Evolutionary conservation across 177 flowering plant species (phyloP).

Genomic region (Vitis hybrid): DNA sequence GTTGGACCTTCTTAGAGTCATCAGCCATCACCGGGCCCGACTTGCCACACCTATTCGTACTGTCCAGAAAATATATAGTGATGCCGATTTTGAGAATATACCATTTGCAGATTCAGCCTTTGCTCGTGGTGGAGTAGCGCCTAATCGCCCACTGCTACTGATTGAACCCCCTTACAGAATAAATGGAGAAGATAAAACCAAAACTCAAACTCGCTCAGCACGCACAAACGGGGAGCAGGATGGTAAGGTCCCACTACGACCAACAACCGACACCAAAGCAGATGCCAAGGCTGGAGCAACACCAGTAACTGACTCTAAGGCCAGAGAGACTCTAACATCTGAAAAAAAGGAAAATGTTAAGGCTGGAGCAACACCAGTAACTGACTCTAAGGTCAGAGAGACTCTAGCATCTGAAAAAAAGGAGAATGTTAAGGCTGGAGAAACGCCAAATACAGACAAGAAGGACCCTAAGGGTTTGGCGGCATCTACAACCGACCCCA

Average conservation of each 20-base stretch:
- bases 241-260: constrained; percentile 23
- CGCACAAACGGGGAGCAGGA: constrained; percentile 53
- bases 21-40: constrained; percentile 94
- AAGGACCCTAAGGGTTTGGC: constrained; percentile 12
- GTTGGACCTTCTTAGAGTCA: constrained; percentile 90
- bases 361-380: constrained; percentile 16
- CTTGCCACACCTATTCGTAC: constrained; percentile 96
- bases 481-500: constrained; percentile 14
- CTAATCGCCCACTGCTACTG: constrained; percentile 60
- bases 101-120: constrained; percentile 61
- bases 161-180: constrained; percentile 74
- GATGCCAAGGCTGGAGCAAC: too few relatives aligned
- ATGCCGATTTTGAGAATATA: constrained; percentile 65
- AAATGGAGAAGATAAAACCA: constrained; percentile 71
- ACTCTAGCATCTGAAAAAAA: constrained; percentile 16
- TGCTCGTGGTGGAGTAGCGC: constrained; percentile 34
- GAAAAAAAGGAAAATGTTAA: constrained; percentile 34
- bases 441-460: constrained; percentile 22
- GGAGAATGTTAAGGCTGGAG: constrained; percentile 23
- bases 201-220: constrained; percentile 46
- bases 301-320: constrained; percentile 20
- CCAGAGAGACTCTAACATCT: constrained; percentile 16
- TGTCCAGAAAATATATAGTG: constrained; percentile 71
- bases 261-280: constrained; percentile 13
- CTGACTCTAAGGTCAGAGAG: constrained; percentile 32